Conservation (phyloP, 768 basidiomycete species). For the Boletus bicolor region DNA sequence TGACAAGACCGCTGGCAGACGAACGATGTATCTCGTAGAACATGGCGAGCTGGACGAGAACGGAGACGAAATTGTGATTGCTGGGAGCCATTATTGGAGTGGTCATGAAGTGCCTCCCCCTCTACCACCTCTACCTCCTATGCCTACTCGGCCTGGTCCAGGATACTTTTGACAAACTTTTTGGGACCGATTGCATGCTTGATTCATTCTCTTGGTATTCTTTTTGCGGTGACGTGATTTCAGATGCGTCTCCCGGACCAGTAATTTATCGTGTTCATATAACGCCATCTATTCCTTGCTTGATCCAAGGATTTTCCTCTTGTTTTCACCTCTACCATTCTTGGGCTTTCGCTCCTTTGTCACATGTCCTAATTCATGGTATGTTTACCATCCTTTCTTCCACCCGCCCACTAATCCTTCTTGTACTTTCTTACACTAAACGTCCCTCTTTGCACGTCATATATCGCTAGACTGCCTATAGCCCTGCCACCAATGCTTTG, state of each 20-base stretch:
- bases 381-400: neutral
- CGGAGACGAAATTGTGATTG: slow-evolving; percentile 19
- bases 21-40: slow-evolving; percentile 34
- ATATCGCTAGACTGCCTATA: slow-evolving; percentile 6
- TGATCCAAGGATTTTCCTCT: neutral
- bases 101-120: slow-evolving; percentile 17
- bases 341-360: slow-evolving; percentile 11
- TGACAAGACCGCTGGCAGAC: slow-evolving; percentile 33
- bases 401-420: slow-evolving; percentile 5
- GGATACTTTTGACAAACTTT: slow-evolving; percentile 25
- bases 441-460: neutral
- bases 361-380: slow-evolving; percentile 2
- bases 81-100: slow-evolving; percentile 23
- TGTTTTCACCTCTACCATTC: slow-evolving; percentile 11
- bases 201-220: slow-evolving; percentile 9
- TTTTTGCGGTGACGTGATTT: slow-evolving; percentile 1
- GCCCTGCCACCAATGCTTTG: neutral
- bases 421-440: slow-evolving; percentile 12
- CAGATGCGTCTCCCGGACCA: neutral
- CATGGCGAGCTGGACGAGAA: slow-evolving; percentile 25
- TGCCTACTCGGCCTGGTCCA: slow-evolving; percentile 20
- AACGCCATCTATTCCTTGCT: slow-evolving; percentile 8
- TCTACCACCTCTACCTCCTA: slow-evolving; percentile 18
- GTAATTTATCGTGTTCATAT: slow-evolving; percentile 34
- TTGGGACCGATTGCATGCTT: slow-evolving; percentile 1